phyloP scores from a whole-genome alignment of 2,329 filamentous ascomycete species.

The Macrophomina pseudophaseolina region DNA sequence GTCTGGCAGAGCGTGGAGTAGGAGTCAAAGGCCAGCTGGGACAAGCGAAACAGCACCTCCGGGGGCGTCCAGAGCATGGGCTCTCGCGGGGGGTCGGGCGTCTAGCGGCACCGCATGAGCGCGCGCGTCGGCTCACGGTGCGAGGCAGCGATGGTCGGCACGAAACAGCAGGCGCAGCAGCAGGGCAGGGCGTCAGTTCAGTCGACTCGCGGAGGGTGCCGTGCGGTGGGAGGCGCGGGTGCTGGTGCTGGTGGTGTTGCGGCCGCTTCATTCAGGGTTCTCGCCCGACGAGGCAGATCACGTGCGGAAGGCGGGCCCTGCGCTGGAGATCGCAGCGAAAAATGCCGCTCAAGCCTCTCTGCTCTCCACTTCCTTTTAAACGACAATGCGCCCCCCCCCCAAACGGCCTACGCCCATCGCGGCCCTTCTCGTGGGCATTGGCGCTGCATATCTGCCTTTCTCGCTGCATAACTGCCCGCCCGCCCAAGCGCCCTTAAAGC shows the following conservation, averaged over 20 bases:
- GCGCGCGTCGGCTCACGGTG: conserved; percentile 21
- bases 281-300: conserved; percentile 22
- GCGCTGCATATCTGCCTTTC: conserved; percentile 19
- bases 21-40: conserved; percentile 26
- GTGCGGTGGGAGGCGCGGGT: conserved; percentile 21
- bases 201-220: conserved; percentile 21
- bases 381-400: conserved; percentile 15
- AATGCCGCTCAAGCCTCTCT: conserved; percentile 24
- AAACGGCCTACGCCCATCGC: conserved; percentile 17
- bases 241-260: conserved; percentile 23
- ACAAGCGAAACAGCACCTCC: conserved; percentile 28
- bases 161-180: conserved; percentile 15
- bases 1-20: conserved; percentile 13
- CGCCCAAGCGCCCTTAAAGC: conserved; percentile 15
- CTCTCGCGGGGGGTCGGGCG: conserved; percentile 27
- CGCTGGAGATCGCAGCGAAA: conserved; percentile 25
- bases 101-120: conserved; percentile 24
- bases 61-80: conserved; percentile 28
- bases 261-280: conserved; percentile 25
- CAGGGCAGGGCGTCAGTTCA: conserved; percentile 18
- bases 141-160: conserved; percentile 2
- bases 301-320: conserved; percentile 16
- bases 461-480: conserved; percentile 14
- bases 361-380: conserved; percentile 24
- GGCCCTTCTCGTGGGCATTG: conserved; percentile 14